Evolutionary conservation across 306 rosid species (phyloP), one percentile per base, ranked within the genome.

Genomic region (Quercus robur): DNA sequence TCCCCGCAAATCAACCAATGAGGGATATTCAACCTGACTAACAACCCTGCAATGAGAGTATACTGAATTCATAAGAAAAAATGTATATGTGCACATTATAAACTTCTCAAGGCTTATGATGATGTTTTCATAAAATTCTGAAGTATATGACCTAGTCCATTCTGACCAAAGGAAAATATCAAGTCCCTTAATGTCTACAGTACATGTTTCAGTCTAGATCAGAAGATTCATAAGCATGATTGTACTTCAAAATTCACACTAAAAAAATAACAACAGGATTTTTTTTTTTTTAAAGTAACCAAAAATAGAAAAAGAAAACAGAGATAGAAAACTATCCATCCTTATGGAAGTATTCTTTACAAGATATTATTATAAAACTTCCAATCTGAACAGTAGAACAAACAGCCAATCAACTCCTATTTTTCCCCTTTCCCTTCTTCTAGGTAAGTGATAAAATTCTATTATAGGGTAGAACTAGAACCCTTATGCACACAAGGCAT

Each of bases 21-120:
- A 96, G 49, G 99, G 99, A 83, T 96, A 96, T 75, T 96, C 99
- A 81, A 93, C 94, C 86, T 91, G 99, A 81, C 99, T 96, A 82
- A 96, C 99, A 87, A 93, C 97, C 92, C 99, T 96, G 97, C 86
- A 90, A 84, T 61, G 77, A 84, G 71, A 91, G 83, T 52, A 70
- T 56, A 80, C 23, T 73, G 52, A 59, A 80, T 70, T 87, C 81
- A 86, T 70, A 77, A 55, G 77, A 77, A 49, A 30, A 25, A 54
- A 58, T 41, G 26, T 56, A 70, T 51, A 63, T 54, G 66, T 62
- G 63, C 51, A 35, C 68, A 14, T 59, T 56, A 80, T 3, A 68
- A 54, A 52, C 44, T 67, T 67, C 44, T 67, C 51, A 33, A 68
- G 52, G 5, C 52, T 17, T 17, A 17, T 7, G 20, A 30, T 30